Conservation (phyloP, 305 asterid genomes). For the Rubia occidens region DNA sequence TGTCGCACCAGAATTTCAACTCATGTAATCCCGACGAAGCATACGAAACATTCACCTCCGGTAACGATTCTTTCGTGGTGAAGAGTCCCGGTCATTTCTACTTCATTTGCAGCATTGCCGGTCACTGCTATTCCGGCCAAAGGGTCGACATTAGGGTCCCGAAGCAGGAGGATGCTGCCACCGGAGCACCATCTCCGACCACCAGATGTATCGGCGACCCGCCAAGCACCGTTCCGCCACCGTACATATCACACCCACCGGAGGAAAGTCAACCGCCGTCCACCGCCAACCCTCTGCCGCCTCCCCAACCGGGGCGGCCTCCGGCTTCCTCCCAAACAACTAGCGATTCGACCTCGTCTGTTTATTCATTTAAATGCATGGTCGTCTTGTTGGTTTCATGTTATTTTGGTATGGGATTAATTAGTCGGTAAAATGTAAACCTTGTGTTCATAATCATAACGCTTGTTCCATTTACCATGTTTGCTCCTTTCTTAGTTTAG, state of each 20-base stretch:
- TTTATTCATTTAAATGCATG: not conserved
- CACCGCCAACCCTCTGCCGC: not conserved
- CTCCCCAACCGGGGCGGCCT: not conserved
- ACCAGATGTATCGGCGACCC: conserved; percentile 3
- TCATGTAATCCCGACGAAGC: conserved; percentile 39
- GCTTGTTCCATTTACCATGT: not conserved
- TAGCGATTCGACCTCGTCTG: not conserved
- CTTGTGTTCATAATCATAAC: not conserved
- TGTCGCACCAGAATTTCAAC: conserved; percentile 47
- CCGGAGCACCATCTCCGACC: conserved; percentile 8
- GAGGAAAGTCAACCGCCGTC: no score
- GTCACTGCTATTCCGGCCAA: conserved; percentile 49
- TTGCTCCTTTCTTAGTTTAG: not conserved
- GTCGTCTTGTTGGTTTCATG: not conserved
- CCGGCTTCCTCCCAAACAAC: not conserved
- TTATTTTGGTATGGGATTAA: not conserved
- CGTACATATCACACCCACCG: not conserved
- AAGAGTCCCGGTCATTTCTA: conserved; percentile 39
- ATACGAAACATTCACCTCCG: conserved; percentile 25
- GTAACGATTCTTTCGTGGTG: conserved; percentile 43
- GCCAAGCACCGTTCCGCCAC: not conserved
- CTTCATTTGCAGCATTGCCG: conserved; percentile 40
- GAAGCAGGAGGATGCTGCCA: not conserved
- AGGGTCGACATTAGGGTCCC: conserved; percentile 46
- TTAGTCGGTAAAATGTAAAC: not conserved